Evolutionary conservation across 257 asterid genomes (phyloP).

Genomic region (Euphrasia confusa): DNA sequence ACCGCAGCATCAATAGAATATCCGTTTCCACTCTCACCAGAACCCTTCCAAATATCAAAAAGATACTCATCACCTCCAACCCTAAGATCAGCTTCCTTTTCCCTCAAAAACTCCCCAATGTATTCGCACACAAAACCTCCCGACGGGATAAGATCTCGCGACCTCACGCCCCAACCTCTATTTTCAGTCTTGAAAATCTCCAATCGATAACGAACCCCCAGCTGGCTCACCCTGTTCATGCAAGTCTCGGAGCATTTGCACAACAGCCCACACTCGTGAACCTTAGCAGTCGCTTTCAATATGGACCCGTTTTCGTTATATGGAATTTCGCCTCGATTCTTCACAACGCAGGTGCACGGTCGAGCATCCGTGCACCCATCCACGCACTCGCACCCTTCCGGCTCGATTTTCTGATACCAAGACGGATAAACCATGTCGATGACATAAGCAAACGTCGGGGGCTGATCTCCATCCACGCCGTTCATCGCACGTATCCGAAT

Average conservation of each 20-base stretch:
- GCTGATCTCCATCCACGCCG: not conserved
- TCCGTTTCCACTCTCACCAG: conserved; percentile 33
- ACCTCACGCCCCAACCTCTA: conserved; percentile 90
- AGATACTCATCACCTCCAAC: conserved; percentile 57
- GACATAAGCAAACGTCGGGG: conserved; percentile 25
- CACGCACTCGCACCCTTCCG: conserved; percentile 56
- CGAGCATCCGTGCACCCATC: conserved; percentile 55
- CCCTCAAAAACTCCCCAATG: conserved; percentile 58
- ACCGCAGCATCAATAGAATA: conserved; percentile 60
- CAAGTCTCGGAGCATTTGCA: conserved; percentile 83
- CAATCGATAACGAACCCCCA: conserved; percentile 40
- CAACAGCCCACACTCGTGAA: conserved; percentile 77
- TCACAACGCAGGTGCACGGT: conserved; percentile 47
- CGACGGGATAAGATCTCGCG: conserved; percentile 39
- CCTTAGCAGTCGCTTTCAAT: conserved; percentile 33
- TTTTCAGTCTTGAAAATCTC: conserved; percentile 66
- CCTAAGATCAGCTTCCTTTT: conserved; percentile 57
- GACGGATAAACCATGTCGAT: conserved; percentile 41
- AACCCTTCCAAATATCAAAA: conserved; percentile 45
- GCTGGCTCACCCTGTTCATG: conserved; percentile 67
- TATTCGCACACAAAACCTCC: conserved; percentile 86
- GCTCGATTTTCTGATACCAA: conserved; percentile 29
- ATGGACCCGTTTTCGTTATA: conserved; percentile 52
- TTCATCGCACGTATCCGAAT: not conserved
- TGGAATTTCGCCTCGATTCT: conserved; percentile 59